Base-by-base conservation (phyloP, 768 basidiomycete genomes). In the Leccinum arenicola region DNA sequence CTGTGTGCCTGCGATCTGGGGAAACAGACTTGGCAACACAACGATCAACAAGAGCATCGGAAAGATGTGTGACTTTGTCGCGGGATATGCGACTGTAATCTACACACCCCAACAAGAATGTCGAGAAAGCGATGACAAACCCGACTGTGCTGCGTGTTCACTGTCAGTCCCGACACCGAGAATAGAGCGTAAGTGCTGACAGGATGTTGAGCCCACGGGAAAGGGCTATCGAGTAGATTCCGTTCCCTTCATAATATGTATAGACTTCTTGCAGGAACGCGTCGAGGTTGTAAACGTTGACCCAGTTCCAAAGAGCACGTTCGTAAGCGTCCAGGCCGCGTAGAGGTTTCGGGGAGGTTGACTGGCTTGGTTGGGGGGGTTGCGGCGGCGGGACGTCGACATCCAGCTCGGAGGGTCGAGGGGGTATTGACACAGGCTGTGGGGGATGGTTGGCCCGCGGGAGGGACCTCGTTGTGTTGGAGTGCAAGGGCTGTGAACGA, bases 111-210 rank as follows among this genome's bases (percentile, higher is more conserved):
- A 96, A 74, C 12, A 99, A 79, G 72, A 99, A 99, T 9, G 95
- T 96, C 12, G 97, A 96, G 75, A 99, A 99, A n/a, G 83, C 84
- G 66, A 98, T 98, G 53, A 98, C 96, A 75, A 98, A 99, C 50
- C 95, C 95, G 23, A 97, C 87, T 62, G 96, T 99, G 64, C 97
- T 99, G 73, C 36, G 55, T 65, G 65, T 62, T 58, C 68, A 61
- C 57, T 33, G 70, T 75, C 61, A 70, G 71, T 57, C 31, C 58
- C 38, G 23, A 50, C 36, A 55, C 15, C 61, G 15, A 59, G 52
- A 64, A 67, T 55, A 63, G 45, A 64, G n/a, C 53, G 58, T 56
- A 61, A 61, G 50, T 62, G 85, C 94, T 71, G 66, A 98, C 97
- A 98, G 77, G 65, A 99, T 84, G 73, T 99, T 98, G n/a, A 99